Base-by-base conservation (phyloP, 192 early-diverging fungal genomes). In the Podila verticillata region DNA sequence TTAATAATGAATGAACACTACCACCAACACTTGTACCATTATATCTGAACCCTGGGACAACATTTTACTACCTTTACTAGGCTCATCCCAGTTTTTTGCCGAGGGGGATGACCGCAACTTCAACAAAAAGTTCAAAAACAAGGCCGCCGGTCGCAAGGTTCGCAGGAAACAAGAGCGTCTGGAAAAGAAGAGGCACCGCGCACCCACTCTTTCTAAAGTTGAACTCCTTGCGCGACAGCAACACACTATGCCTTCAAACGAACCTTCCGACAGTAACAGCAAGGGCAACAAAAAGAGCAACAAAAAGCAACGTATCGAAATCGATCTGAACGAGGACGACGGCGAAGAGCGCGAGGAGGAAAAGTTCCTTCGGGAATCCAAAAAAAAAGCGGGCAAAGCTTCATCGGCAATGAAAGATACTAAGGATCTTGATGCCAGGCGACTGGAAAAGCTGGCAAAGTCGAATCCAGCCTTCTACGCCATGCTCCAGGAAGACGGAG, bases 31-130 rank as follows among this genome's bases (percentile, higher is more conserved):
- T 39, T n/a, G 10, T 36, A 36, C 19, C 39, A 15, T 39, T 39
- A 1, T 44, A 15, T 44, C 39, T 44, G 17, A 44, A 44, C 39
- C 15, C 39, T 44, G 12, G 39, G 13, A 39, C 10, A 13, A 44
- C 39, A 44, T 44, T 44, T 4, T n/a, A n/a, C n/a, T n/a, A n/a
- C n/a, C 34, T 26, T 44, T 48, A 12, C 10, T 58, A 80, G 77
- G 61, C 22, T 68, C 77, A 0, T 80, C 77, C n/a, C 36, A 48
- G 47, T 80, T 80, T 61, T 65, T 73, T 75, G 62, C 68, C 32
- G 86, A 84, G 10, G 75, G 65, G 4, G 87, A 88, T 56, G 73
- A 85, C 64, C 83, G 87, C 31, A 78, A 83, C 54, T 88, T 88
- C 59, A 79, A 66, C 56, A 81, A 73, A 59, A 78, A 83, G 24